Percentiles rank a stretch among this genome's conserved stretches.
phyloP scores from a whole-genome alignment of 2,329 filamentous ascomycete genomes.

The Aureobasidium sp. region DNA sequence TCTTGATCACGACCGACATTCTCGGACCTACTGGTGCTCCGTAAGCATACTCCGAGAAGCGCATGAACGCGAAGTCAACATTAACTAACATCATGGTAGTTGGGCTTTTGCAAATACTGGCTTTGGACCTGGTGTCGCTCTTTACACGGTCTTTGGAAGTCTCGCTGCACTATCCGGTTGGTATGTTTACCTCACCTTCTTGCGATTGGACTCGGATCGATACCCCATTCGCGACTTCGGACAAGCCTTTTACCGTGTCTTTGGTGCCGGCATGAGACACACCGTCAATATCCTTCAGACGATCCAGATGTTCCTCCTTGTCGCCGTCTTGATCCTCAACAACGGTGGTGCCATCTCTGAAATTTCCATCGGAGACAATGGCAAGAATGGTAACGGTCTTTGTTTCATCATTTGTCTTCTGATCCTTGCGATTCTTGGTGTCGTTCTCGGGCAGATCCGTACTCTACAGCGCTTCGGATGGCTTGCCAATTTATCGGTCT shows the following conservation, averaged over 20 bases:
- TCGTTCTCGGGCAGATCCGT: slow-evolving; percentile 61
- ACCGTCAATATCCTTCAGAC: slow-evolving; percentile 44
- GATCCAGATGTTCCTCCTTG: slow-evolving; percentile 52
- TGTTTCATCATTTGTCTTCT: slow-evolving; percentile 32
- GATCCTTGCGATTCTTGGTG: slow-evolving; percentile 56
- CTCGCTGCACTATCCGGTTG: slow-evolving; percentile 24
- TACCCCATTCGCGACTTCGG: slow-evolving; percentile 48
- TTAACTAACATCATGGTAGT: slow-evolving; percentile 7
- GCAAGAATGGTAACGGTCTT: slow-evolving; percentile 15
- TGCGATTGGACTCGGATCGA: slow-evolving; percentile 43
- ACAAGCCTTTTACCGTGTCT: slow-evolving; percentile 46
- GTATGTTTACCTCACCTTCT: slow-evolving; percentile 38
- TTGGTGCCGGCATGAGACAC: slow-evolving; percentile 41
- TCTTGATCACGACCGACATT: slow-evolving; percentile 51
- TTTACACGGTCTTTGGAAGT: slow-evolving; percentile 43
- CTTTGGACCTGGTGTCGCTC: slow-evolving; percentile 39
- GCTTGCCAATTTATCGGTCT: slow-evolving; percentile 63
- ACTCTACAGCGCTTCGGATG: slow-evolving; percentile 61
- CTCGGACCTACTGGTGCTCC: slow-evolving; percentile 40
- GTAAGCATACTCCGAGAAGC: slow-evolving; percentile 20
- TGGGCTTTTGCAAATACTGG: slow-evolving; percentile 36
- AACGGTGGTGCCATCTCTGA: slow-evolving; percentile 61
- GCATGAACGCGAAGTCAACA: no score
- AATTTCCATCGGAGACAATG: slow-evolving; percentile 39
- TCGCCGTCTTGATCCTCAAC: slow-evolving; percentile 57